These are phyloP conservation scores for Zygoascus ofunaensis DNA, from an alignment of 805 yeast genomes.

Conservation along the genomic window DNA sequence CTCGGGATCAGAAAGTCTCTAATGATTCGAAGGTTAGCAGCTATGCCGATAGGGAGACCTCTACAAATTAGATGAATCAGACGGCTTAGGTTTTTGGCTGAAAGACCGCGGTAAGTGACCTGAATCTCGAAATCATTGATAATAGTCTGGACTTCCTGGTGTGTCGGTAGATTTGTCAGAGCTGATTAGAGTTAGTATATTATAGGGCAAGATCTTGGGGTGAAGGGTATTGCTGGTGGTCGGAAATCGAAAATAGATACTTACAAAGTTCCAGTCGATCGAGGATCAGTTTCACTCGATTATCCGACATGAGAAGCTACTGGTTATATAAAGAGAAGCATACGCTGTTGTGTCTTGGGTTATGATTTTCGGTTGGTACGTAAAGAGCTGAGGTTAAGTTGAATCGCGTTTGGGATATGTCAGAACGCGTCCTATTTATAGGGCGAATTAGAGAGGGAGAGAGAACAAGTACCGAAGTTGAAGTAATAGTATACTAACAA, in stretches of 20 bases:
- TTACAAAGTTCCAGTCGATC: background rate
- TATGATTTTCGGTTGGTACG: too few relatives aligned
- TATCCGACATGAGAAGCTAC: background rate
- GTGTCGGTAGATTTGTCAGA: background rate
- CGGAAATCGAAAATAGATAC: background rate
- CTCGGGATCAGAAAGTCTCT: slow-evolving; percentile 15
- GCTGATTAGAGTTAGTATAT: background rate
- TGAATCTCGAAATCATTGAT: background rate
- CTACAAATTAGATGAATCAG: background rate
- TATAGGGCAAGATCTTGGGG: background rate
- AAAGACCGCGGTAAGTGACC: background rate
- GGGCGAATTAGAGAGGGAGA: too few relatives aligned
- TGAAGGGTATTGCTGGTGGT: too few relatives aligned
- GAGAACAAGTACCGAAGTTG: too few relatives aligned
- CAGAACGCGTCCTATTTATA: too few relatives aligned
- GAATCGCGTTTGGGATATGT: too few relatives aligned
- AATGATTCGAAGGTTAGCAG: slow-evolving; percentile 4
- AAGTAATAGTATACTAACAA: too few relatives aligned
- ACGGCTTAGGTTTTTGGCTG: background rate
- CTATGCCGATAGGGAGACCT: background rate
- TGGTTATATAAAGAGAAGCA: too few relatives aligned
- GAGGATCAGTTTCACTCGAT: background rate
- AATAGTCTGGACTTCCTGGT: background rate
- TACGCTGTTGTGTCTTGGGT: too few relatives aligned
- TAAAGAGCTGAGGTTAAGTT: too few relatives aligned